Percentiles rank a stretch among this genome's conserved stretches.
These are phyloP conservation scores for Prunus padus DNA, from an alignment of 306 rosid species.

Conservation along the genomic window DNA sequence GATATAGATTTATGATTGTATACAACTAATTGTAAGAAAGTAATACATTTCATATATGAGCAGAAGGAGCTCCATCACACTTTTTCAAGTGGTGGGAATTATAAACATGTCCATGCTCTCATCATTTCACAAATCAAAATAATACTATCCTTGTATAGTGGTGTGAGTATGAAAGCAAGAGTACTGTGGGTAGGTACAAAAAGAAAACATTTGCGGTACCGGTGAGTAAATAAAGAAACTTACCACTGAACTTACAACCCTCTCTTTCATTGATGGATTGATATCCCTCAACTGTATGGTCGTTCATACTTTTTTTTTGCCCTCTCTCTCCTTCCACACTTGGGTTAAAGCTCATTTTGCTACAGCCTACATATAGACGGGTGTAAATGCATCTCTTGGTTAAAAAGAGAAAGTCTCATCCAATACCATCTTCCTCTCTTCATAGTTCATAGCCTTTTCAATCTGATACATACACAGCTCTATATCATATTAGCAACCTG, in stretches of 20 bases:
- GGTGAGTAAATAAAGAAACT: background rate
- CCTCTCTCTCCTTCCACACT: background rate
- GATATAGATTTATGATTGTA: no score
- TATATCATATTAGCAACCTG: background rate
- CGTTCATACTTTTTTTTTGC: background rate
- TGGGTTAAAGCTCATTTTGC: background rate
- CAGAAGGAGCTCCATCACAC: no score
- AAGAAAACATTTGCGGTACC: background rate
- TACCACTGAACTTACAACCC: background rate
- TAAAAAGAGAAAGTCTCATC: background rate
- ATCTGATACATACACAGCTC: background rate
- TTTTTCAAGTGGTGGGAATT: no score
- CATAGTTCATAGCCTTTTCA: background rate
- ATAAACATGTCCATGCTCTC: background rate
- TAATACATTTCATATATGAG: no score
- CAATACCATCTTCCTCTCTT: slow-evolving; percentile 7
- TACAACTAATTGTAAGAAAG: no score
- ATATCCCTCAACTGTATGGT: background rate
- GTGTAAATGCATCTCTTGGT: background rate
- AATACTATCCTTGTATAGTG: background rate
- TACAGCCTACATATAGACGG: no score
- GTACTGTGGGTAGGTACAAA: background rate
- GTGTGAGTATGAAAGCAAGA: background rate
- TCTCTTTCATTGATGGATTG: background rate
- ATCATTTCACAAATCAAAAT: background rate